Evolutionary conservation across 345 rosid genomes (phyloP), one percentile per base, ranked within the genome.

Genomic region (Psidium friedrichsthalianum): DNA sequence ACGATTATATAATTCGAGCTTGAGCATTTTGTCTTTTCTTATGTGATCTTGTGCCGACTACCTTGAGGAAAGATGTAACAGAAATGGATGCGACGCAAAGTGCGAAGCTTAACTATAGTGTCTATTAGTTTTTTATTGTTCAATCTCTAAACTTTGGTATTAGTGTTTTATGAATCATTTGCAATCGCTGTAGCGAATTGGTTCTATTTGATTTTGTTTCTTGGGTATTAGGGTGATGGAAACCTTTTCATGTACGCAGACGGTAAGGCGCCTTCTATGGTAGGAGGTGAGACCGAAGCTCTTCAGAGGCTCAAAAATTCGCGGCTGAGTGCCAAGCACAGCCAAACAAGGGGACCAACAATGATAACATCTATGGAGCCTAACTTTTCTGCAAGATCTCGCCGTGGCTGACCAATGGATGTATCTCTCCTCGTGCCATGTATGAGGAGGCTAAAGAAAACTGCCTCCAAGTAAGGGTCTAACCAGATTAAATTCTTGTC

Each of bases 271-370:
- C 88, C 90, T 82, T 89, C 96, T 25, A 93, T 96, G 97, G 91
- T 92, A 86, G 99, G 99, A 84, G 99, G 99, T 58, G 99, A 98
- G 94, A 93, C 95, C 74, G 98, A 96, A 90, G 99, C 97, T 82
- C 86, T 95, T 85, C 92, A 90, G 74, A 94, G 92, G 93, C 90
- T 98, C 82, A 91, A 93, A 88, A 91, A 84, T 94, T 94, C 85
- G 95, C 96, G 12, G 95, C 94, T 3, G 97, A 96, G 85, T 95
- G 96, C 90, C 94, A 89, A 89, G 94, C 98, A 85, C 97, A 93
- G 87, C 89, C 98, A 44, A 92, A 86, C 90, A 94, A 94, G 87
- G 95, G 92, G 61, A 84, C 85, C 85, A 90, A 86, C 89, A 90
- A 89, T 44, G 93, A 91, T 82, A 94, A 93, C 90, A 89, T 98